phyloP scores from a whole-genome alignment of 192 early-diverging fungal species.

The Entophlyctis helioformis region DNA sequence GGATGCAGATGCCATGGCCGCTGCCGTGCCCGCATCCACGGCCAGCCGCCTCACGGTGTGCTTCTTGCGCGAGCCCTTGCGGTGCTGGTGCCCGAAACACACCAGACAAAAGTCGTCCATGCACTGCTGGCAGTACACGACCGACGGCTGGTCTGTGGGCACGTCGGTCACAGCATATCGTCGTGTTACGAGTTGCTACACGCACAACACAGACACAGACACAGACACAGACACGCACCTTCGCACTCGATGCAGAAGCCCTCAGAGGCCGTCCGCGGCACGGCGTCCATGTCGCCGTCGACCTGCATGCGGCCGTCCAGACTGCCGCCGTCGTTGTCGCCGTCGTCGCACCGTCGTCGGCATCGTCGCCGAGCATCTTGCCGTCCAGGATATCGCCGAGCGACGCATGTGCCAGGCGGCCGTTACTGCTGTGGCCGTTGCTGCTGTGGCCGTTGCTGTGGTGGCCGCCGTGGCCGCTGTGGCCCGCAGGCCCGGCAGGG shows the following conservation, averaged over 20 bases:
- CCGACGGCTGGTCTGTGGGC: constrained; percentile 36
- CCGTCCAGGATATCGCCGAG: constrained; percentile 14
- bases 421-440: too few relatives aligned
- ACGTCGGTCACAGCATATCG: neutral
- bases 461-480: too few relatives aligned
- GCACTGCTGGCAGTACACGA: constrained; percentile 68
- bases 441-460: too few relatives aligned
- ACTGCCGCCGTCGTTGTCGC: constrained; percentile 18
- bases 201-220: neutral
- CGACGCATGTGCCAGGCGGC: too few relatives aligned
- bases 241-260: constrained; percentile 87
- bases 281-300: constrained; percentile 4
- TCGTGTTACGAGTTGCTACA: neutral
- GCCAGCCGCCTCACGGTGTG: constrained; percentile 18
- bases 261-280: constrained; percentile 29
- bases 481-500: too few relatives aligned
- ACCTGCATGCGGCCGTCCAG: neutral
- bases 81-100: constrained; percentile 50
- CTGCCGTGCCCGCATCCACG: neutral
- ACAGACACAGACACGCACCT: constrained; percentile 4
- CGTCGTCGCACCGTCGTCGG: constrained; percentile 16
- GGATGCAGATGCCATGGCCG: too few relatives aligned
- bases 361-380: constrained; percentile 28
- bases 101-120: constrained; percentile 83
- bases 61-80: constrained; percentile 30